phyloP scores from a whole-genome alignment of 352 stramenopile species.

The Phytophthora lateralis region DNA sequence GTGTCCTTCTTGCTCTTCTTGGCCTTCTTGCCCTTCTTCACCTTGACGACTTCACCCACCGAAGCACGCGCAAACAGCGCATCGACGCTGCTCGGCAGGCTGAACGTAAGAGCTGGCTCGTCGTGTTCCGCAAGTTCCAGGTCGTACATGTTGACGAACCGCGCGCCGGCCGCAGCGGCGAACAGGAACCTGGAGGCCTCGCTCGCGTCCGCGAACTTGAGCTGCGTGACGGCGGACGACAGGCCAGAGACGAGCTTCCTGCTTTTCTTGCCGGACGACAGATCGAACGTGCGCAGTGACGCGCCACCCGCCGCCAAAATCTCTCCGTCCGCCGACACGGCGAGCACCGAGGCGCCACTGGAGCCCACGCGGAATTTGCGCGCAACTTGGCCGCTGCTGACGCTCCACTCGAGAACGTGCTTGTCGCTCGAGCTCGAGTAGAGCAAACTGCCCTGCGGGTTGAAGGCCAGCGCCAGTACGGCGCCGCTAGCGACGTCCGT shows the following conservation, averaged over 20 bases:
- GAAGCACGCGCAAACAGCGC: constrained; percentile 52
- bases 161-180: constrained; percentile 66
- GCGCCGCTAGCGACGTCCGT: constrained; percentile 49
- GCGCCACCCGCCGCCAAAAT: constrained; percentile 68
- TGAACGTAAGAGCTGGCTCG: constrained; percentile 76
- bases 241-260: constrained; percentile 76
- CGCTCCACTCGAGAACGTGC: constrained; percentile 80
- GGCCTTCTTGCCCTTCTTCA: constrained; percentile 64
- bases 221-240: constrained; percentile 71
- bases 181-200: constrained; percentile 70
- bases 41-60: constrained; percentile 23
- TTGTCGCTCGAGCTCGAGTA: constrained; percentile 78
- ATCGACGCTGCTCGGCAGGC: constrained; percentile 63
- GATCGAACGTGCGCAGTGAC: constrained; percentile 74
- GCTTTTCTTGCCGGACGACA: constrained; percentile 80
- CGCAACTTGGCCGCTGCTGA: constrained; percentile 53
- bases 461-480: constrained; percentile 75
- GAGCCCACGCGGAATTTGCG: constrained; percentile 70
- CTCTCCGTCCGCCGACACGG: constrained; percentile 67
- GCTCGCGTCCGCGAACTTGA: constrained; percentile 57
- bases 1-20: constrained; percentile 51
- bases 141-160: constrained; percentile 90
- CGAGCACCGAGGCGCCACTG: constrained; percentile 66
- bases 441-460: constrained; percentile 65
- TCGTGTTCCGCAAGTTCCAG: constrained; percentile 60